These are phyloP conservation scores for Apophysomyces sp. DNA, from an alignment of 371 early-diverging fungal species.

Conservation along the genomic window DNA sequence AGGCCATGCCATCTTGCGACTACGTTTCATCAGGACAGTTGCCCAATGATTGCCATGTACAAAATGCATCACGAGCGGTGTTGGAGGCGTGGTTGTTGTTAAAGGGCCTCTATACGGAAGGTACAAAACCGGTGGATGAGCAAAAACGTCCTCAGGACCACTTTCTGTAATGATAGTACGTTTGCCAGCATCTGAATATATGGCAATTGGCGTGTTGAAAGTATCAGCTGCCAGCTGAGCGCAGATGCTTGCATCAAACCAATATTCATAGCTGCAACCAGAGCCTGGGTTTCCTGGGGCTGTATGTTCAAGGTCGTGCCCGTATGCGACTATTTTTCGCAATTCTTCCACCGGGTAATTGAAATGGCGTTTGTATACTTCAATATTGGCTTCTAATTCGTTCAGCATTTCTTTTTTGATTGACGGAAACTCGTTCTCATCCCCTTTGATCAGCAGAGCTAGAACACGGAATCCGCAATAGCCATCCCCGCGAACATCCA, in stretches of 20 bases:
- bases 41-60: neutral
- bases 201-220: neutral
- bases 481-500: neutral
- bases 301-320: neutral
- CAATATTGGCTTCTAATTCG: neutral
- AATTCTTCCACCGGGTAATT: neutral
- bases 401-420: neutral
- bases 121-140: neutral
- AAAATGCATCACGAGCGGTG: neutral
- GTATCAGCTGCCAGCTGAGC: slow-evolving; percentile 8
- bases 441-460: neutral
- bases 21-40: neutral
- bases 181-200: neutral
- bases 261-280: neutral
- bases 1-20: neutral
- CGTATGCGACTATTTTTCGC: neutral
- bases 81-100: neutral
- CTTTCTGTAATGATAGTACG: neutral
- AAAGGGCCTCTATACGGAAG: neutral
- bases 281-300: neutral
- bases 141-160: neutral
- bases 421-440: neutral
- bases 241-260: neutral
- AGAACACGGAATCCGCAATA: neutral
- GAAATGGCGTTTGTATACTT: neutral